A percentile compares a stretch with the other conserved stretches of the same genome.
Conservation (phyloP, 2,329 filamentous ascomycete species). For the Aspergillus phoenicis region DNA sequence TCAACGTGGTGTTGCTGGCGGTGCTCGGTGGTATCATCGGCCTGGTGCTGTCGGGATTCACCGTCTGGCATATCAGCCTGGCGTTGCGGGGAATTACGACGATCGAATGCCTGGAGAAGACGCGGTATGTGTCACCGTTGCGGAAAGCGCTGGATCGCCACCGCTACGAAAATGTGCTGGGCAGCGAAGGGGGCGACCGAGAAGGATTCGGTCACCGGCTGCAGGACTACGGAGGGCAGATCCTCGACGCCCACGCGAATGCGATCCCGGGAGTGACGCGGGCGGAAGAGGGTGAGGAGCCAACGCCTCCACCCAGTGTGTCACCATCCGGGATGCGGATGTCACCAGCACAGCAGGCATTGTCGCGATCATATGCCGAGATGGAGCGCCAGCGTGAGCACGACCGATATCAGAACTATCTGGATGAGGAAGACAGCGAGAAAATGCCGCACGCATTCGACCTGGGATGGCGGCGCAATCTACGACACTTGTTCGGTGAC, state of each 20-base stretch:
- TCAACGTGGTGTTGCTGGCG: conserved; percentile 87
- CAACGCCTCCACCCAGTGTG: conserved; percentile 35
- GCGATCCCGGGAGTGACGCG: conserved; percentile 76
- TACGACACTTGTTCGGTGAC: conserved; percentile 79
- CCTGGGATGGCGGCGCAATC: conserved; percentile 77
- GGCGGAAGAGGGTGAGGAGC: conserved; percentile 80
- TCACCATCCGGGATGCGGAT: conserved; percentile 22
- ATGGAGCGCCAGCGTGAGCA: conserved; percentile 66
- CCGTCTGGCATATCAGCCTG: conserved; percentile 85
- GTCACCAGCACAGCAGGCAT: conserved; percentile 50
- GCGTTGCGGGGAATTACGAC: conserved; percentile 82
- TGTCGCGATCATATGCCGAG: conserved; percentile 54
- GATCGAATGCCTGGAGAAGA: conserved; percentile 95
- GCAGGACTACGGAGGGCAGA: conserved; percentile 68
- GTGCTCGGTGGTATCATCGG: conserved; percentile 90
- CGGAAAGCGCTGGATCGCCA: conserved; percentile 69
- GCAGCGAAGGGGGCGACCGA: conserved; percentile 28
- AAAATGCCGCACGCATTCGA: conserved; percentile 93
- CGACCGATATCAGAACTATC: conserved; percentile 74
- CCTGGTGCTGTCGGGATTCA: conserved; percentile 85
- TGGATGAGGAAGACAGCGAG: conserved; percentile 85
- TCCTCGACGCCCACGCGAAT: conserved; percentile 81
- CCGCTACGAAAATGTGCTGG: conserved; percentile 55
- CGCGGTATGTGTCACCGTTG: conserved; percentile 83
- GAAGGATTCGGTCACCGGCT: conserved; percentile 45